These are phyloP conservation scores for Naegleria lovaniensis DNA, from an alignment of 208 protist species.

Conservation along the genomic window DNA sequence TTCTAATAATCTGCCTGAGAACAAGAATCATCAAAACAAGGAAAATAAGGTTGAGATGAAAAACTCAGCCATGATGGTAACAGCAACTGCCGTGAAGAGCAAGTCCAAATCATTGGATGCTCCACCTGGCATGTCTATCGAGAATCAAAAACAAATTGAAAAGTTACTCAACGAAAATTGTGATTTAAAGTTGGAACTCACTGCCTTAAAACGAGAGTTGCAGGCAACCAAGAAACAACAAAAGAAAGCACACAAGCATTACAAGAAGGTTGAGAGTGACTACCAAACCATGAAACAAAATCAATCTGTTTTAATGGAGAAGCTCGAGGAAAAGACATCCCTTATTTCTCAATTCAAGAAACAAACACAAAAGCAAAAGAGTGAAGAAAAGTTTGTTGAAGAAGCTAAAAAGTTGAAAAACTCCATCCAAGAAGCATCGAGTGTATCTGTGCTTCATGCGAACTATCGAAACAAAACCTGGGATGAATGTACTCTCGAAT, in stretches of 20 bases:
- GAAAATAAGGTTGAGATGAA: background rate
- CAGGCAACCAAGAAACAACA: background rate
- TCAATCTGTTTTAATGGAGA: background rate
- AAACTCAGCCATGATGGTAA: background rate
- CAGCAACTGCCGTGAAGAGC: background rate
- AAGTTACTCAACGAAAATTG: background rate
- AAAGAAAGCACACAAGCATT: background rate
- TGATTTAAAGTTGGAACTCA: background rate
- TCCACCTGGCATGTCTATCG: background rate
- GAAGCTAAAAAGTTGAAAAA: background rate
- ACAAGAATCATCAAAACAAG: background rate
- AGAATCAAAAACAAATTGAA: background rate
- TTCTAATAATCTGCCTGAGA: background rate
- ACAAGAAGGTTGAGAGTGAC: background rate
- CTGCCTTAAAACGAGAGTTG: background rate
- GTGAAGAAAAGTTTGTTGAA: background rate
- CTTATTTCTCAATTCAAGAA: background rate
- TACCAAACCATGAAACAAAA: slow-evolving; percentile 15
- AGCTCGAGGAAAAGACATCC: background rate
- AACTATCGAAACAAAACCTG: background rate
- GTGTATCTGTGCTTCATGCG: background rate
- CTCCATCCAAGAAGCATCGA: background rate
- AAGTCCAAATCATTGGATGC: background rate
- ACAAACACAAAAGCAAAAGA: slow-evolving; percentile 8
- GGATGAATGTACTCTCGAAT: background rate